Evolutionary conservation across 768 basidiomycete genomes (phyloP).

Genomic region (Mycena maculata): DNA sequence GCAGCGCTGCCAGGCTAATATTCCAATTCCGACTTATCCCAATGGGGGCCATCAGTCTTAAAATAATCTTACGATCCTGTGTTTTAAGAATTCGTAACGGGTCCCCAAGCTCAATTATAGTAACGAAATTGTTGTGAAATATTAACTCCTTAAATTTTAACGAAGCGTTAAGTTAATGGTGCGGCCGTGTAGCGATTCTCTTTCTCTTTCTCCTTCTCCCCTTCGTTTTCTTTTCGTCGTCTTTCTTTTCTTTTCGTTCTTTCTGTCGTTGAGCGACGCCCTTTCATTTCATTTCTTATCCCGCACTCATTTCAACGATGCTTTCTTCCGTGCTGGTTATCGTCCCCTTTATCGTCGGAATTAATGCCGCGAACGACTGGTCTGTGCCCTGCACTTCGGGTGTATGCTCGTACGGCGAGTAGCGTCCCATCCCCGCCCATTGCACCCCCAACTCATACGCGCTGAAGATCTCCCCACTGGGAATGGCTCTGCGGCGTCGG

Average conservation of each 20-base stretch:
- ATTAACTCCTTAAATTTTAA: no score
- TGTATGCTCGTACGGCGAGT: conserved; percentile 22
- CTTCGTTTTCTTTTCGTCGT: neutral
- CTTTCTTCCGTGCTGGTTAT: conserved; percentile 6
- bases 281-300: conserved; percentile 7
- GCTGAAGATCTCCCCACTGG: conserved; percentile 12
- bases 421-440: neutral
- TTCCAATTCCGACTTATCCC: no score
- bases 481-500: conserved; percentile 15
- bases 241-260: neutral
- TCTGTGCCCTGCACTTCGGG: conserved; percentile 24
- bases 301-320: conserved; percentile 1
- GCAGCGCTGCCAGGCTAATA: no score
- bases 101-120: no score
- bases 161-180: no score
- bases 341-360: conserved; percentile 11
- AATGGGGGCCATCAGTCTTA: no score
- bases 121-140: no score
- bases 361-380: conserved; percentile 32
- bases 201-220: neutral
- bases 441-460: neutral
- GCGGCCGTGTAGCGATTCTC: no score
- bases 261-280: conserved; percentile 23
- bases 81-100: no score
- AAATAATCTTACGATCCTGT: no score